Conservation (phyloP, 2,329 filamentous ascomycete species). For the Gnomoniopsis smithogilvyi region DNA sequence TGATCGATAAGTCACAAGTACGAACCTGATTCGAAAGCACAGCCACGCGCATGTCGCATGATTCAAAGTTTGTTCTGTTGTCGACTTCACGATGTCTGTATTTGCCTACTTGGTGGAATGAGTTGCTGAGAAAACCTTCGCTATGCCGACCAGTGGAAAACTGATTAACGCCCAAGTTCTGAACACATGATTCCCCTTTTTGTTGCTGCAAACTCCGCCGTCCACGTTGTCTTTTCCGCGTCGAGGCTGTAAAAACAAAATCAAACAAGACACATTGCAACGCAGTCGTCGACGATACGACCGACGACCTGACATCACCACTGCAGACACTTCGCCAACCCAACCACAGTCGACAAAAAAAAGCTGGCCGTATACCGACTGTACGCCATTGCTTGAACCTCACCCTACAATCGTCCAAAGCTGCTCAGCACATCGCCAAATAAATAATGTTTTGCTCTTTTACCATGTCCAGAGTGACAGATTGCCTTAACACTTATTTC, state of each 20-base stretch:
- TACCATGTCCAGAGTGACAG: too few species aligned
- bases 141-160: neutral
- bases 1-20: too few species aligned
- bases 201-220: neutral
- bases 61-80: neutral
- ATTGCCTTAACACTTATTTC: too few species aligned
- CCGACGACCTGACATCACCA: neutral
- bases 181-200: neutral
- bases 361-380: too few species aligned
- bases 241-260: neutral
- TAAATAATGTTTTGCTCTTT: too few species aligned
- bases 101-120: too few species aligned
- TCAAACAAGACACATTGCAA: neutral
- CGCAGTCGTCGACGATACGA: neutral
- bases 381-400: too few species aligned
- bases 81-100: too few species aligned
- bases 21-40: neutral
- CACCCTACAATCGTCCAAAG: too few species aligned
- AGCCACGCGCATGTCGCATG: neutral
- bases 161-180: neutral
- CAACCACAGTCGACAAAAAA: too few species aligned
- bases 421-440: too few species aligned
- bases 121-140: neutral
- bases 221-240: neutral
- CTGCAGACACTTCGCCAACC: neutral